These are phyloP conservation scores for Leptographium procerum DNA, from an alignment of 2,329 filamentous ascomycete species.

Conservation along the genomic window DNA sequence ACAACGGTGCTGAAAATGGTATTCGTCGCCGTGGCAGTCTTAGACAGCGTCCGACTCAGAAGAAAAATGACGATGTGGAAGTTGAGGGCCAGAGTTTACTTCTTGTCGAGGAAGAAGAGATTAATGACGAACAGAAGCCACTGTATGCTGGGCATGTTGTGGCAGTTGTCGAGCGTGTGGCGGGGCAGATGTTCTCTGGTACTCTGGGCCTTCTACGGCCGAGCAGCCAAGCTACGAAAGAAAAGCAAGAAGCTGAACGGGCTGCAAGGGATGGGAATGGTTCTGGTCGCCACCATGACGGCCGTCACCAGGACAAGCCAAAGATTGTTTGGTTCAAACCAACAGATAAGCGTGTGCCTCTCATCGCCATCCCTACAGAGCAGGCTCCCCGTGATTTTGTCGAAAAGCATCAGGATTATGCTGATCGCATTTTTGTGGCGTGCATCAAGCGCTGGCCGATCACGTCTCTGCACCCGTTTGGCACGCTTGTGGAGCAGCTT, in stretches of 20 bases:
- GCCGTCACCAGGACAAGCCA: slow-evolving; percentile 85
- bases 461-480: slow-evolving; percentile 97
- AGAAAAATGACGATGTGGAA: slow-evolving; percentile 99
- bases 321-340: slow-evolving; percentile 99
- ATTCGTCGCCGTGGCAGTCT: slow-evolving; percentile 89
- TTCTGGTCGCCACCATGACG: slow-evolving; percentile 59
- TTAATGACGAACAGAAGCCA: slow-evolving; percentile 96
- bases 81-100: slow-evolving; percentile 96
- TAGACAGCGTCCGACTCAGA: slow-evolving; percentile 91
- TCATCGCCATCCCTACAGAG: slow-evolving; percentile 97
- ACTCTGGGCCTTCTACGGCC: slow-evolving; percentile 88
- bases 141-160: slow-evolving; percentile 95
- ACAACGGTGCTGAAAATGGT: slow-evolving; percentile 61
- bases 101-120: slow-evolving; percentile 95
- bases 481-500: slow-evolving; percentile 91
- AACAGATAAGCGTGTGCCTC: slow-evolving; percentile 93
- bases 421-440: slow-evolving; percentile 94
- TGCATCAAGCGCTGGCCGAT: slow-evolving; percentile 99
- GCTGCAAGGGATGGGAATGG: slow-evolving; percentile 70
- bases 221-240: slow-evolving; percentile 96
- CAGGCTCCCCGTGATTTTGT: slow-evolving; percentile 97
- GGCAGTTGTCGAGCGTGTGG: slow-evolving; percentile 90
- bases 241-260: slow-evolving; percentile 97
- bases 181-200: slow-evolving; percentile 98
- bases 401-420: slow-evolving; percentile 95